Base-by-base conservation (phyloP, 2,329 filamentous ascomycete genomes). In the Penicillium decumbens region DNA sequence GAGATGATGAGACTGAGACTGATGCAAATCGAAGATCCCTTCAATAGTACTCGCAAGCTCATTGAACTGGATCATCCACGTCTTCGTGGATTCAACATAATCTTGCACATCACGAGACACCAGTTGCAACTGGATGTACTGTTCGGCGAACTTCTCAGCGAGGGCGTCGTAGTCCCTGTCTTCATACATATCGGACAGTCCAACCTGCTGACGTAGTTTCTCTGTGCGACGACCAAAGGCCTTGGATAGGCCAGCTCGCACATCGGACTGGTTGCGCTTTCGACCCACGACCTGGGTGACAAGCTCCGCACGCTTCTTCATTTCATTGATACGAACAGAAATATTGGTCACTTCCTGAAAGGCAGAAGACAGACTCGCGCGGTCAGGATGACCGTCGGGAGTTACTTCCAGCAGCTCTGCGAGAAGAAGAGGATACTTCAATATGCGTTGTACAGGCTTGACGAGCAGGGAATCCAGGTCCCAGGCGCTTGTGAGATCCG, bases 401-500 rank as follows among this genome's bases (percentile, higher is more conserved):
- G 92, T 97, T 49, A 85, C 81, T 55, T 90, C 84, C 23, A 95
- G 76, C 9, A 98, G 76, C 49, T 90, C 84, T 29, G 84, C 82
- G 39, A 98, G 81, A 35, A 98, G 77, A 40, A 95, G 84, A 3
- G 90, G 90, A 65, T 97, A 98, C 64, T 96, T 96, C 29, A 92
- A 85, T 54, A 97, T 85, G 41, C 93, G 83, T 71, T 98, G 93
- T 68, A 95, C 91, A 1, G 93, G 93, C 70, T 98, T 98, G 65
- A 98, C 92, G 18, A 98, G 80, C n/a, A 98, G 77, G 0, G 93
- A 95, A 68, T 96, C 91, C 53, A 98, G 72, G 68, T 95, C 88
- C 93, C 93, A 98, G 0, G 93, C 92, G 24, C 85, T 83, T 0
- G 93, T 98, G 55, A 98, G 79, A 66, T 96, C 93, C 60, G 89